Conservation (phyloP, 768 basidiomycete genomes). For the Lactarius indigo region DNA sequence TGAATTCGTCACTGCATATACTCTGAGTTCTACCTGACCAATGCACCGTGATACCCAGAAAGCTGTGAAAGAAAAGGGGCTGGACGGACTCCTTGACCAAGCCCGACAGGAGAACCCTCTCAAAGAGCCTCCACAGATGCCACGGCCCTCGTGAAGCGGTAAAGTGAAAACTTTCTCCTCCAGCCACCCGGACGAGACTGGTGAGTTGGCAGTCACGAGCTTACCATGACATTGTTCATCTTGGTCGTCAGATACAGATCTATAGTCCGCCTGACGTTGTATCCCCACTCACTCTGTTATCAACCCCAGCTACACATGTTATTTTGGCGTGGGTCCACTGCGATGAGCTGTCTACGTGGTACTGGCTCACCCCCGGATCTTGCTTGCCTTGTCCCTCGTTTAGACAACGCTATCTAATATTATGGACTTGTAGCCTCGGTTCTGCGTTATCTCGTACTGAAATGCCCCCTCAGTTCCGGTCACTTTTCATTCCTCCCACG, state of each 20-base stretch:
- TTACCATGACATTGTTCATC: neutral
- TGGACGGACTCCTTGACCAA: slow-evolving; percentile 72
- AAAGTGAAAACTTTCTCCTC: neutral
- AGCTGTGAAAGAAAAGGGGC: slow-evolving; percentile 74
- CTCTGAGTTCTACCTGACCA: neutral
- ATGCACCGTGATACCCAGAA: slow-evolving; percentile 41
- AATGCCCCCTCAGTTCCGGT: neutral
- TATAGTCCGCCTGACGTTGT: neutral
- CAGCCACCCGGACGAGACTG: neutral
- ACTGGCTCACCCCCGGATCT: neutral
- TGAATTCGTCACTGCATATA: neutral
- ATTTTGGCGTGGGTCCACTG: neutral
- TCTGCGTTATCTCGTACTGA: neutral
- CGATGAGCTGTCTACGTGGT: neutral
- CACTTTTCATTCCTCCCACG: slow-evolving; percentile 1
- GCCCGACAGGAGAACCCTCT: slow-evolving; percentile 48
- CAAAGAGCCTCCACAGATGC: slow-evolving; percentile 51
- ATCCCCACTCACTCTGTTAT: neutral
- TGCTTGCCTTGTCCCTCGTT: neutral
- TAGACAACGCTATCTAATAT: neutral
- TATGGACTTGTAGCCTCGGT: neutral
- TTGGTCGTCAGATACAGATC: neutral
- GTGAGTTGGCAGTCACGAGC: neutral
- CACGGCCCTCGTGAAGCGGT: slow-evolving; percentile 24
- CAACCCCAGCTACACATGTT: neutral